Evolutionary conservation across 148 eudicot species (phyloP).

Genomic region (Linanthus parryae): DNA sequence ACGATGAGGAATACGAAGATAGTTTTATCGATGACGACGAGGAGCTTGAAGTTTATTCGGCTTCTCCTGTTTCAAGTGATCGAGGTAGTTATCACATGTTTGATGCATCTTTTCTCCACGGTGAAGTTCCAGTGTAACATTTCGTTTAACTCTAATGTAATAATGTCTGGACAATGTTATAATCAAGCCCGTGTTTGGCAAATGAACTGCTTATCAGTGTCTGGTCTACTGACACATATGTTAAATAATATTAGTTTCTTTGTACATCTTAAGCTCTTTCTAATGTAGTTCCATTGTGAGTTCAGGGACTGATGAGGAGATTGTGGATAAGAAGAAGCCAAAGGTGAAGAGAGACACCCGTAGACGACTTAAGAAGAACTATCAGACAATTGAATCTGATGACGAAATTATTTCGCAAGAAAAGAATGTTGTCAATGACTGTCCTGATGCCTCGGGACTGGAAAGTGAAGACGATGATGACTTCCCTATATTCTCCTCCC

Average conservation of each 20-base stretch:
- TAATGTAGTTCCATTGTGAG: slow-evolving; percentile 5
- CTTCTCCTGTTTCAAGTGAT: slow-evolving; percentile 39
- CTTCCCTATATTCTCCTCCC: slow-evolving; percentile 33
- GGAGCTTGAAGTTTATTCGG: slow-evolving; percentile 25
- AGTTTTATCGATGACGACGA: slow-evolving; percentile 79
- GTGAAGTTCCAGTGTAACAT: no score
- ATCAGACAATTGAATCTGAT: slow-evolving; percentile 49
- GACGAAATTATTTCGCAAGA: slow-evolving; percentile 21
- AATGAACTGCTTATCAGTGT: not conserved
- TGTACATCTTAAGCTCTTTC: not conserved
- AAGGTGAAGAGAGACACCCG: slow-evolving; percentile 14
- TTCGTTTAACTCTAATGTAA: no score
- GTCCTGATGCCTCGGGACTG: slow-evolving; percentile 2
- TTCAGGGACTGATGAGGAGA: slow-evolving; percentile 26
- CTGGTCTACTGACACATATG: no score
- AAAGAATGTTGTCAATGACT: slow-evolving; percentile 9
- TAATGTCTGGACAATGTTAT: no score
- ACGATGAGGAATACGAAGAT: slow-evolving; percentile 78
- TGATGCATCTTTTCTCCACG: no score
- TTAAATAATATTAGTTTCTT: not conserved
- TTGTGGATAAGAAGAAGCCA: slow-evolving; percentile 19
- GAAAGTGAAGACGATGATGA: slow-evolving; percentile 60
- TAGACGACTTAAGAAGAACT: slow-evolving; percentile 52
- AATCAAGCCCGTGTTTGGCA: no score
- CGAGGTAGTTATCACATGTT: slow-evolving; percentile 28